Evolutionary conservation across 2,329 filamentous ascomycete species (phyloP), one percentile per base, ranked within the genome.

Genomic region (Exophiala dermatitidis): DNA sequence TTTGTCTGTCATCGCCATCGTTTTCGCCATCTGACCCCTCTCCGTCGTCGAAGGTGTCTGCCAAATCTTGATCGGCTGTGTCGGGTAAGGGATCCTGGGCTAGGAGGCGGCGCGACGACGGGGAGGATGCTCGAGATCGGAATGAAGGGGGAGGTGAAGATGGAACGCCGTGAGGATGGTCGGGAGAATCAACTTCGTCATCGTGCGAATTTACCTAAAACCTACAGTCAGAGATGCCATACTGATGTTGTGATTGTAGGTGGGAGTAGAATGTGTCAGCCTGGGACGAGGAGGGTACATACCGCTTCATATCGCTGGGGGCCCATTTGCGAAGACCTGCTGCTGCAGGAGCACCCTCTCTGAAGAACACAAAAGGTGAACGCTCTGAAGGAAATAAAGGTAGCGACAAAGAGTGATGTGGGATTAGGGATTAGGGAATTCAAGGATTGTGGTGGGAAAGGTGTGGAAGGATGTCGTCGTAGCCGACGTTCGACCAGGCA

Each of bases 41-140:
- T 61, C 86, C 86, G 65, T 86, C 82, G 67, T 89, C 91, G 69
- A 98, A 98, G 0, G 93, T 90, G 67, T 97, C 91, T 63, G 88
- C 88, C 9, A 98, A 79, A n/a, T 88, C 85, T 57, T 86, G 78
- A 64, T 95, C 84, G 56, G 89, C 85, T 54, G 80, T 75, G 61
- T 71, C 73, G 50, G 69, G 66, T 52, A 74, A 69, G 37, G 75
- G 74, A 61, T 79, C 75, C 58, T 76, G 72, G 48, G 77, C 74
- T 69, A 75, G 76, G 72, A 72, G 72, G 50, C 75, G 77, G 57
- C 74, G 72, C 43, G 76, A 74, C 19, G 74, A 69, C 32, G 78
- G 79, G 34, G 87, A 90, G 1, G 89, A 89, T 32, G 85, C 78
- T 67, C 87, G 82, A 44, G 90, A 96, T 68, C 84, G 88, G 71